Percentiles rank a stretch among this genome's conserved stretches.
Evolutionary conservation across 2,329 filamentous ascomycete genomes (phyloP).

Genomic region (Ceratocystiopsis sp.): DNA sequence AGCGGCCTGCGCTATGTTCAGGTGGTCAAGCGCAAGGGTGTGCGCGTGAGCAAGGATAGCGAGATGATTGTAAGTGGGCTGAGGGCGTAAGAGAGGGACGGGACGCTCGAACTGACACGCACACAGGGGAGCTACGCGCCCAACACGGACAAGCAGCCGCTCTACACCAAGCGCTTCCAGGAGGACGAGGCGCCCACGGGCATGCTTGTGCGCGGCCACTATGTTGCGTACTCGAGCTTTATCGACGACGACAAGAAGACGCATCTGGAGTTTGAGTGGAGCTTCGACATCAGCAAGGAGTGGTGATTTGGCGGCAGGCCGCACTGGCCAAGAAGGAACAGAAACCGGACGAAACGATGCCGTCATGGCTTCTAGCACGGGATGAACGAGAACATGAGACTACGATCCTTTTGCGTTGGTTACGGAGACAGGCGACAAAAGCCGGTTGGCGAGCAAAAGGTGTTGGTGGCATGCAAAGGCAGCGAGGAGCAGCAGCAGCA

Average conservation of each 20-base stretch:
- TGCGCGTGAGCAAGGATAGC: conserved; percentile 79
- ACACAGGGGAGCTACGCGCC: conserved; percentile 76
- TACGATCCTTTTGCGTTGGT: too few relatives aligned
- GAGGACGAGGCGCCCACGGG: conserved; percentile 84
- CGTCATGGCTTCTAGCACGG: too few relatives aligned
- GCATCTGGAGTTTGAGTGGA: conserved; percentile 89
- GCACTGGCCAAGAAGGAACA: too few relatives aligned
- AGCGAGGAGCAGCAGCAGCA: too few relatives aligned
- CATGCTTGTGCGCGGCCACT: conserved; percentile 79
- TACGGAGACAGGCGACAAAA: too few relatives aligned
- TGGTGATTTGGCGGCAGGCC: conserved; percentile 36
- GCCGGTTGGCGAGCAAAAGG: too few relatives aligned
- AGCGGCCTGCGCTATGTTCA: conserved; percentile 94
- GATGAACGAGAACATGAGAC: too few relatives aligned
- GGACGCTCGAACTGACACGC: too few relatives aligned
- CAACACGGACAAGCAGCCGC: conserved; percentile 70
- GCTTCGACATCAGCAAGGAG: conserved; percentile 91
- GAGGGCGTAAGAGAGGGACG: too few relatives aligned
- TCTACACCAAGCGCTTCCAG: conserved; percentile 84
- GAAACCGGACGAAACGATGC: too few relatives aligned
- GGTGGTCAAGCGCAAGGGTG: conserved; percentile 74
- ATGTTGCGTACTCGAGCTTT: conserved; percentile 79
- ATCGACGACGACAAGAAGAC: conserved; percentile 86
- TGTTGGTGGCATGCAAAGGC: too few relatives aligned
- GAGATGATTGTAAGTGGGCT: conserved; percentile 76